phyloP scores from a whole-genome alignment of 2,329 filamentous ascomycete species.

The Scolecobasidium constrictum region DNA sequence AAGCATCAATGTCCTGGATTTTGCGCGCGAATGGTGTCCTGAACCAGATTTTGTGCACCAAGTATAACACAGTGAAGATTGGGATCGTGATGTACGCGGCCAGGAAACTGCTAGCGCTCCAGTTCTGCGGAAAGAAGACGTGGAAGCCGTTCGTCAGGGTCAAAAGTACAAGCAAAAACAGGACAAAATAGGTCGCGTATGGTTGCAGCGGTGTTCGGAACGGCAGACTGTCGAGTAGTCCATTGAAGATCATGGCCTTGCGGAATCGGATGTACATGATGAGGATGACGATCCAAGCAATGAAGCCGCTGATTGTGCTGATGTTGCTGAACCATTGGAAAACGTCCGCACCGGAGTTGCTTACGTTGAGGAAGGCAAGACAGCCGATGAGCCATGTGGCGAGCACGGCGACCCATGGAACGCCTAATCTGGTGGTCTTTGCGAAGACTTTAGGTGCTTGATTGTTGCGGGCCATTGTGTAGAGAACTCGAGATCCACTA shows the following conservation, averaged over 20 bases:
- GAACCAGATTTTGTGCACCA: conserved; percentile 52
- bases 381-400: conserved; percentile 41
- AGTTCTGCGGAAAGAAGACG: conserved; percentile 47
- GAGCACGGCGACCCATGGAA: conserved; percentile 45
- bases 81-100: conserved; percentile 69
- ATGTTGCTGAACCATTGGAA: conserved; percentile 39
- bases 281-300: conserved; percentile 39
- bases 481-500: conserved; percentile 46
- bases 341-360: conserved; percentile 27
- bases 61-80: conserved; percentile 57
- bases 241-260: conserved; percentile 30
- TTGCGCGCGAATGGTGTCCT: no score
- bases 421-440: conserved; percentile 36
- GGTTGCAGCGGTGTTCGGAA: conserved; percentile 62
- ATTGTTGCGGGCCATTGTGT: conserved; percentile 42
- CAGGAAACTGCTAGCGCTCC: conserved; percentile 42
- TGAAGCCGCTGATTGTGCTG: conserved; percentile 26
- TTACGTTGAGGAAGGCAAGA: conserved; percentile 50
- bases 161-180: conserved; percentile 62
- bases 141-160: conserved; percentile 66
- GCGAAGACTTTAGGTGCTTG: conserved; percentile 48
- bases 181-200: conserved; percentile 54
- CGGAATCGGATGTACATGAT: conserved; percentile 39
- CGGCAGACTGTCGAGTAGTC: no score
- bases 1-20: no score